Base-by-base conservation (phyloP, 208 protist species). In the Acanthamoeba triangularis region DNA sequence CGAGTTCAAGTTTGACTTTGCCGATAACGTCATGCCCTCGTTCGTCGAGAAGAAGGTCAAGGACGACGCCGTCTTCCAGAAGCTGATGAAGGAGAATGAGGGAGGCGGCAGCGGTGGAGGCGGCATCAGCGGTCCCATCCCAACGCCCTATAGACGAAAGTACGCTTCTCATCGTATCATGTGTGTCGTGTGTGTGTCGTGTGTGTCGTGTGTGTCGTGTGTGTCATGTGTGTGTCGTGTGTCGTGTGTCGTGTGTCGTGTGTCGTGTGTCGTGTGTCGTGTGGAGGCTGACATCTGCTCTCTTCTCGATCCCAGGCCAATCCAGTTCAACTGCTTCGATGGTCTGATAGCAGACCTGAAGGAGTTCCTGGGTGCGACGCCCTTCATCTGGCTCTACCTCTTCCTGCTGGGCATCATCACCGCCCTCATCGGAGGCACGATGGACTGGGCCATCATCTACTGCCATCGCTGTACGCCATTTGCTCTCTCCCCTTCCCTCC, bases 351-450 rank as follows among this genome's bases (percentile, higher is more conserved):
- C 78, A 85, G 78, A 85, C 47, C 47, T 85, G 47, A 85, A 56
- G 78, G 78, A 85, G 78, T 85, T 85, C 78, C 35, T 85, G 23
- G 78, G 78, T 6, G 78, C 78, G 44, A 85, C 78, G 78, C 78
- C 78, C 14, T 85, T 85, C 78, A 85, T 85, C 78, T 85, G 78
- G 78, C 78, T 85, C 47, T 85, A 85, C n/a, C 78, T 85, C 37
- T 33, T 85, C 30, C 78, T 85, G 25, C 47, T 85, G 18, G 78
- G 78, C 44, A 56, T 85, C 30, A 25, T 85, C 47, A 85, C 78
- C 20, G 78, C 78, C 47, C 1, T 33, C 78, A 85, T 85, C 20
- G 78, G 78, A 10, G 78, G 78, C 35, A n/a, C n/a, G 25, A 85
- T 85, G 78, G 78, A 85, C 47, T 85, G 78, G 78, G 30, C 78